Percentiles rank a stretch among this genome's conserved stretches.
Conservation (phyloP, 495 filamentous ascomycete species). For the Penicillium waksmanii region DNA sequence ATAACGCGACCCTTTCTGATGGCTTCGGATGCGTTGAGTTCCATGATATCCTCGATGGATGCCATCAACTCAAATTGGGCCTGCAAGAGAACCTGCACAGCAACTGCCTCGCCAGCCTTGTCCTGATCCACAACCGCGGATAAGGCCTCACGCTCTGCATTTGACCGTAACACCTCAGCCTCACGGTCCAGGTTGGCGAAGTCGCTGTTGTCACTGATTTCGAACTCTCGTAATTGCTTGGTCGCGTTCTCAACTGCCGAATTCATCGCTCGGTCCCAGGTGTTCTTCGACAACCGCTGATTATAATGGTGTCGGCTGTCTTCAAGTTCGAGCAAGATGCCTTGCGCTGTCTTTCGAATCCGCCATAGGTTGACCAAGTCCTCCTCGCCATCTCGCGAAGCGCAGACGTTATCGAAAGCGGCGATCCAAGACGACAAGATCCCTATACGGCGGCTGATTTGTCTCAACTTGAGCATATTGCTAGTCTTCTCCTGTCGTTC, state of each 20-base stretch:
- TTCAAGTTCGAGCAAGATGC: constrained; percentile 85
- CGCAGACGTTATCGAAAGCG: constrained; percentile 85
- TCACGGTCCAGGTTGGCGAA: constrained; percentile 74
- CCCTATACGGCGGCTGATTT: constrained; percentile 81
- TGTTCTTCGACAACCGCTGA: constrained; percentile 73
- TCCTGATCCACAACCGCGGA: constrained; percentile 81
- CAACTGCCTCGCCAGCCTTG: constrained; percentile 73
- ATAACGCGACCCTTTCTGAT: constrained; percentile 77
- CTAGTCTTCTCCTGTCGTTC: constrained; percentile 79
- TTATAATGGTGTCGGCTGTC: constrained; percentile 87
- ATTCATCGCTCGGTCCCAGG: constrained; percentile 85
- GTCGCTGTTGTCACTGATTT: constrained; percentile 73
- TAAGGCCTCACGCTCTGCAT: constrained; percentile 81
- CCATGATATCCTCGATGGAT: constrained; percentile 76
- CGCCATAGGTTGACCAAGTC: constrained; percentile 67
- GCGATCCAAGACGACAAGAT: constrained; percentile 89
- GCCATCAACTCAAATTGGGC: constrained; percentile 91
- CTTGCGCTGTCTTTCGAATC: constrained; percentile 86
- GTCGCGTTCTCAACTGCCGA: constrained; percentile 86
- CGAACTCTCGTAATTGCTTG: constrained; percentile 72
- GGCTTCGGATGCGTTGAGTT: constrained; percentile 79
- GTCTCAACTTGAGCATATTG: constrained; percentile 79
- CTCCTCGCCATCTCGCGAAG: constrained; percentile 66
- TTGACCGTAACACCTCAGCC: constrained; percentile 79
- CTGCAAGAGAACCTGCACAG: constrained; percentile 79